Evolutionary conservation across 768 basidiomycete genomes (phyloP).

Genomic region (Lactarius hengduanensis): DNA sequence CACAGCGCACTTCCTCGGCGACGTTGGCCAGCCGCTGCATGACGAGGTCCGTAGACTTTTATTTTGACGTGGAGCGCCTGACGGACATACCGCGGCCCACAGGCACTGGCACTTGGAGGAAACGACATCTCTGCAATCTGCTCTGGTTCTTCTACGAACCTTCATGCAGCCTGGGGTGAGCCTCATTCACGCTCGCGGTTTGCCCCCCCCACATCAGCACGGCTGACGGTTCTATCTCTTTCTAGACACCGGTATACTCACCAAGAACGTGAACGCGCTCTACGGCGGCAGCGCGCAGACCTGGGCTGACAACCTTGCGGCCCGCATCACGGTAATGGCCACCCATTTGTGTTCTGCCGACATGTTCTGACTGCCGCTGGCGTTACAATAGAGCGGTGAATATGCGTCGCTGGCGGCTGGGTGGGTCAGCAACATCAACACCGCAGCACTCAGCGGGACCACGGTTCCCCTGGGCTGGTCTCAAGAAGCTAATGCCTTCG

Average conservation of each 20-base stretch:
- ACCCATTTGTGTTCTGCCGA: no score
- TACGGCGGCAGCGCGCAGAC: slow-evolving; percentile 28
- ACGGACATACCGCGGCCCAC: background rate
- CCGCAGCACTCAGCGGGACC: slow-evolving; percentile 34
- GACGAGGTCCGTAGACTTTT: slow-evolving; percentile 34
- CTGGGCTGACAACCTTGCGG: slow-evolving; percentile 42
- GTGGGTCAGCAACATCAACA: slow-evolving; percentile 35
- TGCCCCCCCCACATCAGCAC: background rate
- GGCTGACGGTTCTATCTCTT: background rate
- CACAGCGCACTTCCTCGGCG: slow-evolving; percentile 41
- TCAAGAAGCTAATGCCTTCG: slow-evolving; percentile 33
- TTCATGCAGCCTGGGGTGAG: slow-evolving; percentile 37
- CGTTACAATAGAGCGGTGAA: slow-evolving; percentile 30
- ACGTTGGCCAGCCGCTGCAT: slow-evolving; percentile 52
- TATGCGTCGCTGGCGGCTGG: slow-evolving; percentile 30
- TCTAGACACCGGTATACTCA: slow-evolving; percentile 30
- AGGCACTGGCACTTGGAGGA: slow-evolving; percentile 43
- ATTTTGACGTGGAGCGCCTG: background rate
- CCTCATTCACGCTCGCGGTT: background rate
- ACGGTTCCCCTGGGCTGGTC: slow-evolving; percentile 36
- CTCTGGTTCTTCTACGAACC: slow-evolving; percentile 41
- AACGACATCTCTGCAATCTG: slow-evolving; percentile 45
- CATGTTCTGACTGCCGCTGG: background rate
- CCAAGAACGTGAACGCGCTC: slow-evolving; percentile 29
- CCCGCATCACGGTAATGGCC: slow-evolving; percentile 41